Evolutionary conservation across 495 filamentous ascomycete species (phyloP).

Genomic region (Penicillium cataractarum): DNA sequence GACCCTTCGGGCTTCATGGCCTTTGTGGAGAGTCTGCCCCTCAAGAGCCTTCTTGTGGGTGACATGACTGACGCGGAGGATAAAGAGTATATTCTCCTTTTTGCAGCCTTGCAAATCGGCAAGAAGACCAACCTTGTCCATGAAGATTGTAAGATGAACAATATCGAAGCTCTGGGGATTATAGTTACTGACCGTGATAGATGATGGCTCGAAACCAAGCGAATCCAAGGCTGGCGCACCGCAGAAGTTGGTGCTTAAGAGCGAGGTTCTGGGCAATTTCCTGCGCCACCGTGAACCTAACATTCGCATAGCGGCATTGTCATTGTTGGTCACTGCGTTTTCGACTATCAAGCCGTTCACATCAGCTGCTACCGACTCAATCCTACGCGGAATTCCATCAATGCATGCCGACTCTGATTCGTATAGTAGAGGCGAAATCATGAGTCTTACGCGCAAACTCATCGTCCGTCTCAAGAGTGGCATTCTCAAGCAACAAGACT

Average conservation of each 20-base stretch:
- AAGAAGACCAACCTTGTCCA: conserved; percentile 78
- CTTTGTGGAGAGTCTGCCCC: conserved; percentile 57
- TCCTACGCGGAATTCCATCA: conserved; percentile 62
- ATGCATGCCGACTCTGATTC: conserved; percentile 85
- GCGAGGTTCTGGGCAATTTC: conserved; percentile 46
- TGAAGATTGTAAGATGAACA: conserved; percentile 62
- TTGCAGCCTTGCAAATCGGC: conserved; percentile 72
- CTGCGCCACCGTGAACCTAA: conserved; percentile 66
- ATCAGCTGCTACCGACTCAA: conserved; percentile 55
- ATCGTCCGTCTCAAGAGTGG: conserved; percentile 62
- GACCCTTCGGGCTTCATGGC: conserved; percentile 54
- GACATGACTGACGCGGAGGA: conserved; percentile 45
- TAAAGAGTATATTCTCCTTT: conserved; percentile 61
- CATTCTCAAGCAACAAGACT: conserved; percentile 29
- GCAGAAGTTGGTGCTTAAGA: conserved; percentile 41
- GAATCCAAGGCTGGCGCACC: conserved; percentile 18
- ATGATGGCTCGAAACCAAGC: conserved; percentile 34
- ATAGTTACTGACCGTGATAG: conserved; percentile 27
- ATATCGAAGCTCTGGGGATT: no score
- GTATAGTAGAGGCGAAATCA: conserved; percentile 74
- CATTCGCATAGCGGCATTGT: conserved; percentile 74
- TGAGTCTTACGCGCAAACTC: conserved; percentile 67
- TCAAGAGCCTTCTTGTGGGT: conserved; percentile 44
- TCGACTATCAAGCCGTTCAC: conserved; percentile 73
- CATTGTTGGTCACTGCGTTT: conserved; percentile 70